These are phyloP conservation scores for Cokeromyces recurvatus DNA, from an alignment of 371 early-diverging fungal genomes.

Conservation along the genomic window DNA sequence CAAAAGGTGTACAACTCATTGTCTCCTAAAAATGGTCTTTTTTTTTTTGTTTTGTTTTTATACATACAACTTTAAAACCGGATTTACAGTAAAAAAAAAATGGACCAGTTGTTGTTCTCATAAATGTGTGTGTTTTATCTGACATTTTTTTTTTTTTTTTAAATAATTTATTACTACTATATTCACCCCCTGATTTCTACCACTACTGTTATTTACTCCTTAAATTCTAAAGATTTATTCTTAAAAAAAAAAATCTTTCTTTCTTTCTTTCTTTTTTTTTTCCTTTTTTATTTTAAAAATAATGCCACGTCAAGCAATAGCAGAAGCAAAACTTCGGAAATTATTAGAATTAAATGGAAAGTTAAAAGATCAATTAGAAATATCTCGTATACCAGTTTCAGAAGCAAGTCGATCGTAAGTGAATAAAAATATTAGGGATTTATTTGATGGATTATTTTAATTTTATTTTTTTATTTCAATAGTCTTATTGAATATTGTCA, in stretches of 20 bases:
- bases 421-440: neutral
- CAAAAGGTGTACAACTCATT: too few relatives aligned
- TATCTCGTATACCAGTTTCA: slow-evolving; percentile 41
- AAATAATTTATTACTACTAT: too few relatives aligned
- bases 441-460: neutral
- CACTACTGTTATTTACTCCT: neutral
- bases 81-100: too few relatives aligned
- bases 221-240: too few relatives aligned
- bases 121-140: too few relatives aligned
- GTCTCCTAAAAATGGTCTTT: too few relatives aligned
- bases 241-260: too few relatives aligned
- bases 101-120: too few relatives aligned
- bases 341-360: slow-evolving; percentile 41
- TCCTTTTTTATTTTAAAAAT: neutral
- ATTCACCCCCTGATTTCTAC: neutral
- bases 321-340: slow-evolving; percentile 42
- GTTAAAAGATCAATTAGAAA: slow-evolving; percentile 43
- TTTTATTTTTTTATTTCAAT: neutral
- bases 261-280: too few relatives aligned
- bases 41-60: too few relatives aligned
- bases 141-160: too few relatives aligned
- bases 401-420: slow-evolving; percentile 50
- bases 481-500: slow-evolving; percentile 46
- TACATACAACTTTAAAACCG: too few relatives aligned
- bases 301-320: slow-evolving; percentile 26